Evolutionary conservation across 176 grass and related monocot species (phyloP).

Genomic region (Raddia distichophylla): DNA sequence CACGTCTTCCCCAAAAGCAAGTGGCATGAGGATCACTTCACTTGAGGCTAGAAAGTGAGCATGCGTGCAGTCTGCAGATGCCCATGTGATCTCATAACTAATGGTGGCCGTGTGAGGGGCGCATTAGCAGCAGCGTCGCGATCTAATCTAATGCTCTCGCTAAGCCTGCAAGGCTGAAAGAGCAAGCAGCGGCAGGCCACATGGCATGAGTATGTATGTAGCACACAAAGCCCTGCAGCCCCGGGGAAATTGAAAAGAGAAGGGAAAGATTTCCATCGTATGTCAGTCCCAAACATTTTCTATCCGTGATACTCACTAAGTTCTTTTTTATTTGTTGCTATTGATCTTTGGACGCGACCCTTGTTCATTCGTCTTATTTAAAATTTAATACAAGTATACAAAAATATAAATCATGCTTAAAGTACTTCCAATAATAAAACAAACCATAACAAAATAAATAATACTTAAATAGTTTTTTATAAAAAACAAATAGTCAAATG

Average conservation of each 20-base stretch:
- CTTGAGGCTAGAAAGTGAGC: not conserved
- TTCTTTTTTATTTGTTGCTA: too few relatives aligned
- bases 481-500: too few relatives aligned
- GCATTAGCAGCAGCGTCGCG: not conserved
- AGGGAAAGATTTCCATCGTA: too few relatives aligned
- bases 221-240: not conserved
- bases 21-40: not conserved
- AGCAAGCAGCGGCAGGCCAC: conserved; percentile 3
- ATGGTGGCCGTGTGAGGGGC: not conserved
- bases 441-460: too few relatives aligned
- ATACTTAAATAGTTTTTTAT: too few relatives aligned
- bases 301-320: too few relatives aligned
- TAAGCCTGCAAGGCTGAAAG: not conserved
- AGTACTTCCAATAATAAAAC: too few relatives aligned
- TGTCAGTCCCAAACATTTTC: too few relatives aligned
- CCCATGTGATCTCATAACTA: conserved; percentile 24
- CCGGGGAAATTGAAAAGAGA: rapidly evolving
- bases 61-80: conserved; percentile 11
- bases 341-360: too few relatives aligned
- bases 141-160: not conserved
- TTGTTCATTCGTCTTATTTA: too few relatives aligned
- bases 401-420: too few relatives aligned
- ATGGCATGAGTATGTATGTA: not conserved
- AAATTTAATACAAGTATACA: too few relatives aligned
- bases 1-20: not conserved